Base-by-base conservation (phyloP, 352 stramenopile species). In the Achlya hypogyna region DNA sequence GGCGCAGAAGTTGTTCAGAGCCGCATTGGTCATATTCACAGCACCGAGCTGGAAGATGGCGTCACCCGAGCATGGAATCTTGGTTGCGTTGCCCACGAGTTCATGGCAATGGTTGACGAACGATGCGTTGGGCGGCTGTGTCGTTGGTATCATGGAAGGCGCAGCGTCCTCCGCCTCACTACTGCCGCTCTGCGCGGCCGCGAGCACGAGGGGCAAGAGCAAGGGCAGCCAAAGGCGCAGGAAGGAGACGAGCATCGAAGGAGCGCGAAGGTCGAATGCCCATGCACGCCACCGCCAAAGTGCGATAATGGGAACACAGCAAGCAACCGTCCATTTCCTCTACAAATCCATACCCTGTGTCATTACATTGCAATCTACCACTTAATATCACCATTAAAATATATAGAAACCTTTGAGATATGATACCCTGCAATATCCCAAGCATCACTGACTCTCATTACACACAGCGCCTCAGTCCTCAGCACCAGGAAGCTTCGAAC, bases 381-480 rank as follows among this genome's bases (percentile, higher is more conserved):
- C 1, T 1, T 56, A 10, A 45, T 1, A 9, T 18, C 38, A 10
- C 10, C 1, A 27, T 38, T 3, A 1, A 3, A 56, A 18, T 49
- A 49, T 49, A 49, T 49, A 18, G 22, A 49, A 56, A 56, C 49
- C 49, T 56, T 20, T 56, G 2, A 12, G 2, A 56, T 56, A 1
- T 1, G 31, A 56, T 56, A 56, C 31, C 23, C 49, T 6, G 31
- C 22, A 20, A 22, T 20, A 49, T 12, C 12, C 49, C 31, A 22
- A 6, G 31, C 49, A n/a, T 38, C 12, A 22, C 31, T 16, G 25
- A 31, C 31, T 56, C 49, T 35, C 49, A 56, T 56, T 56, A 56
- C 49, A 56, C 49, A 56, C 49, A 3, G 25, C 2, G 38, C 49
- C 49, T 56, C 49, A 56, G 49, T 56, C 49, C 49, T 56, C n/a